Conservation (phyloP, 1,284 basidiomycete species). For the Boletellus sp. region DNA sequence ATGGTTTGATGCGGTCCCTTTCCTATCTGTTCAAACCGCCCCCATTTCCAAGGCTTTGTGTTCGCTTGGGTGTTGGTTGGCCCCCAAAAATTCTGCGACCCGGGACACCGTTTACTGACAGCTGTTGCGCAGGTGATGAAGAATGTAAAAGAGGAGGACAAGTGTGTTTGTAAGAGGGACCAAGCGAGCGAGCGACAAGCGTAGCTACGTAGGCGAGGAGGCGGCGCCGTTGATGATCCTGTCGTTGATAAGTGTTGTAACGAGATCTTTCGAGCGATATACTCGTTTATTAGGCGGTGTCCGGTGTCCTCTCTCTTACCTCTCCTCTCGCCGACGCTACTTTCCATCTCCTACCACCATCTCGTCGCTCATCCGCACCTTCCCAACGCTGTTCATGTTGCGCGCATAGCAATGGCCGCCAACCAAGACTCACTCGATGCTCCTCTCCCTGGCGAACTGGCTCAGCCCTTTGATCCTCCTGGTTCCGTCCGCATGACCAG, state of each 20-base stretch:
- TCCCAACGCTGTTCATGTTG: slow-evolving; percentile 26
- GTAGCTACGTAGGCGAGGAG: slow-evolving; percentile 12
- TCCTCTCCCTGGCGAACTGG: slow-evolving; percentile 21
- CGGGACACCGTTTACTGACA: slow-evolving; percentile 48
- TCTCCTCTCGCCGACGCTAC: slow-evolving; percentile 14
- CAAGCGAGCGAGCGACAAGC: slow-evolving; percentile 15
- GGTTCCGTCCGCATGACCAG: slow-evolving; percentile 61
- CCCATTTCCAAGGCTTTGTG: slow-evolving; percentile 19
- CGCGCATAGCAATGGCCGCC: slow-evolving; percentile 23
- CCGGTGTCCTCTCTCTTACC: slow-evolving; percentile 22
- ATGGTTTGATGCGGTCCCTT: slow-evolving; percentile 35
- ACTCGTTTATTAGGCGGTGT: slow-evolving; percentile 27
- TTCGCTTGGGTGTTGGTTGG: slow-evolving; percentile 25
- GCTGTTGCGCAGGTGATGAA: slow-evolving; percentile 24
- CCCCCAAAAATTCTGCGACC: slow-evolving; percentile 27
- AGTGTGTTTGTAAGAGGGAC: slow-evolving; percentile 50
- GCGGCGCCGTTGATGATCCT: slow-evolving; percentile 10
- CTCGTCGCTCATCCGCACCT: slow-evolving; percentile 10
- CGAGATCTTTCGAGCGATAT: slow-evolving; percentile 17
- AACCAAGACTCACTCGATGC: slow-evolving; percentile 23
- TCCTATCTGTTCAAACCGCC: slow-evolving; percentile 27
- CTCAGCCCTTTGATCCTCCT: slow-evolving; percentile 41
- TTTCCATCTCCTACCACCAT: slow-evolving; percentile 18
- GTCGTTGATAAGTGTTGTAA: slow-evolving; percentile 10
- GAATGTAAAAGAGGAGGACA: slow-evolving; percentile 63